Base-by-base conservation (phyloP, 2,329 filamentous ascomycete species). In the Xylaria sp. region DNA sequence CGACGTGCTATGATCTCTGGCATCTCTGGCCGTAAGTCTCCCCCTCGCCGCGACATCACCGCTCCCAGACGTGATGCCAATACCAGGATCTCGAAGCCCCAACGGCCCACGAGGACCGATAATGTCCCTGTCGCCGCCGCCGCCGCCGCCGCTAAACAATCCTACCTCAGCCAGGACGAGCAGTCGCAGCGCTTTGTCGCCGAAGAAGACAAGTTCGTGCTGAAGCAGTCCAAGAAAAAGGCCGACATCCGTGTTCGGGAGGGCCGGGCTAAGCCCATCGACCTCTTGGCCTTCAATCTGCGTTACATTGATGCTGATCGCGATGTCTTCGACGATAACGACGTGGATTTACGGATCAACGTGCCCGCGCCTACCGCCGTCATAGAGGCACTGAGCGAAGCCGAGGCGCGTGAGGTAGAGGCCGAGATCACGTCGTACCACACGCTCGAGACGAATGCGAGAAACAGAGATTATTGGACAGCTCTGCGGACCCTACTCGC, bases 211-310 rank as follows among this genome's bases (percentile, higher is more conserved):
- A 91, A 92, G 73, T 99, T 99, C 78, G 96, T 98, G 66, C 84
- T 99, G 77, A 94, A 94, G 81, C 96, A 99, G 82, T 92, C 95
- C 56, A 99, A 98, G 86, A 98, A 97, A 85, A 98, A 98, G 84
- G 95, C 96, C 51, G 93, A 94, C 73, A 97, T 99, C 74, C 91
- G 96, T 50, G 94, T 98, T 55, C 93, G 94, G 75, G 94, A 97
- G 80, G 92, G 92, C 12, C 90, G 97, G 74, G 94, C 95, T 65
- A 94, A 94, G 78, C 92, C 95, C 10, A 95, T 98, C 76, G 96
- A 99, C 82, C 94, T 93, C 86, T 88, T 99, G 55, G 94, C 94
- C 0, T 96, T 98, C 77, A 97, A 93, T 70, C 84, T 99, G 72
- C 91, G 94, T 73, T 93, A 95, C 72, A 91, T 98, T 73, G 96